Evolutionary conservation across 768 basidiomycete species (phyloP).

Genomic region (Lentinus tigrinus): DNA sequence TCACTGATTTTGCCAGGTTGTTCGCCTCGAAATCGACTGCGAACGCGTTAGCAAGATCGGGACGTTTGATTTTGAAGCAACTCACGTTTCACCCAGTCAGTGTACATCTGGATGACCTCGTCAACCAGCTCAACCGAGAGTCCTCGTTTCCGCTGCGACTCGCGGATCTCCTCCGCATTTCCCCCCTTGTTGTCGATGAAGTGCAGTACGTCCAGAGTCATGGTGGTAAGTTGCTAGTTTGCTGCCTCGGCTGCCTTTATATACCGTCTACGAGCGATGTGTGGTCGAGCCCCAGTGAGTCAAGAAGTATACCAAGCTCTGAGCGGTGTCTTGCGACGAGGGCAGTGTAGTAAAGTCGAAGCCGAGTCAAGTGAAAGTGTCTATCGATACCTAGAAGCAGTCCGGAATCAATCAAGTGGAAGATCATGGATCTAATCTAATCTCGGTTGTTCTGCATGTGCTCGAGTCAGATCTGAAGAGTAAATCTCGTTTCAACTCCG

Average conservation of each 20-base stretch:
- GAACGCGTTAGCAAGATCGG: not conserved
- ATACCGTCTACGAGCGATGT: not conserved
- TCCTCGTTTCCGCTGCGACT: constrained; percentile 90
- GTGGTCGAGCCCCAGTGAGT: not conserved
- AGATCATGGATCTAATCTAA: not conserved
- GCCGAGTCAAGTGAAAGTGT: too few relatives aligned
- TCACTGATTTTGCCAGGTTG: constrained; percentile 75
- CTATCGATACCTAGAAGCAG: constrained; percentile 3
- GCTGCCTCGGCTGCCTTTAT: not conserved
- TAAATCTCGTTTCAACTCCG: not conserved
- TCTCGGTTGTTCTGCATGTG: not conserved
- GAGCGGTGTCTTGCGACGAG: not conserved
- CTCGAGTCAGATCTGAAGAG: not conserved
- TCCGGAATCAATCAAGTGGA: not conserved
- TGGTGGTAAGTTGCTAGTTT: constrained; percentile 27
- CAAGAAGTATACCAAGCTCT: not conserved
- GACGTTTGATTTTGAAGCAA: not conserved
- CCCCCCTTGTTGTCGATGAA: constrained; percentile 91
- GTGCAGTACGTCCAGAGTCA: constrained; percentile 80
- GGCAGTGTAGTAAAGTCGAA: not conserved
- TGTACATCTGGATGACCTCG: constrained; percentile 89
- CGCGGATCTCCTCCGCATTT: constrained; percentile 84
- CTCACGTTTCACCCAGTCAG: constrained; percentile 90
- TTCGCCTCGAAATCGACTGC: constrained; percentile 90
- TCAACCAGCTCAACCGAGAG: constrained; percentile 90